Conservation (phyloP, 2,329 filamentous ascomycete genomes). For the Colletotrichum horii region DNA sequence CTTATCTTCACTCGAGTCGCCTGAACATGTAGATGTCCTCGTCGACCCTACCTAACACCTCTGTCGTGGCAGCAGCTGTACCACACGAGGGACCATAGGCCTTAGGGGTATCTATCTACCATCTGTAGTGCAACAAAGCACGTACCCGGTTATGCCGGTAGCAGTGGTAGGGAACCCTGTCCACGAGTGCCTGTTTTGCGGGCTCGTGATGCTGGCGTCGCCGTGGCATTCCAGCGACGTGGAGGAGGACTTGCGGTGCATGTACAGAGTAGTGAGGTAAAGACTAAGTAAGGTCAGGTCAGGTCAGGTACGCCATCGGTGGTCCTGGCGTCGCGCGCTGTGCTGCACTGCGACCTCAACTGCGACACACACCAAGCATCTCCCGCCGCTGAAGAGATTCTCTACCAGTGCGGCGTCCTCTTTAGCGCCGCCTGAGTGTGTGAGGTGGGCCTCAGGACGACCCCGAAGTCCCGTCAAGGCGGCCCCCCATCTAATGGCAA, state of each 20-base stretch:
- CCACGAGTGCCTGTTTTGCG: neutral
- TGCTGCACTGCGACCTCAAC: neutral
- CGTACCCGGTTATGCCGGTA: slow-evolving; percentile 9
- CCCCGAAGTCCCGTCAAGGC: neutral
- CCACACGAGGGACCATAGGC: neutral
- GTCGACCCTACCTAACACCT: neutral
- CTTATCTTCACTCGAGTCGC: neutral
- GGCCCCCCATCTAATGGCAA: neutral
- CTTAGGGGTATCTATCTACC: neutral
- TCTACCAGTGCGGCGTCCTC: neutral
- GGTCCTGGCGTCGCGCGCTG: neutral
- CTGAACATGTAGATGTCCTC: neutral
- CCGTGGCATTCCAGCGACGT: neutral
- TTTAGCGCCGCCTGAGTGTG: slow-evolving; percentile 9
- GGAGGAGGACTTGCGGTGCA: neutral
- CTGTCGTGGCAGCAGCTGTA: neutral
- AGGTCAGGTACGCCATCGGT: neutral
- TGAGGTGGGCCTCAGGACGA: slow-evolving; percentile 9
- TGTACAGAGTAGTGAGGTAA: neutral
- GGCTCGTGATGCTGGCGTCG: neutral
- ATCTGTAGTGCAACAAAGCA: neutral
- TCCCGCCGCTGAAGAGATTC: neutral
- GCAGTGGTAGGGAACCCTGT: neutral
- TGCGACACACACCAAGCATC: neutral
- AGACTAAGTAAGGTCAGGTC: neutral